These are phyloP conservation scores for Pleurotus sapidus DNA, from an alignment of 768 basidiomycete genomes.

Conservation along the genomic window DNA sequence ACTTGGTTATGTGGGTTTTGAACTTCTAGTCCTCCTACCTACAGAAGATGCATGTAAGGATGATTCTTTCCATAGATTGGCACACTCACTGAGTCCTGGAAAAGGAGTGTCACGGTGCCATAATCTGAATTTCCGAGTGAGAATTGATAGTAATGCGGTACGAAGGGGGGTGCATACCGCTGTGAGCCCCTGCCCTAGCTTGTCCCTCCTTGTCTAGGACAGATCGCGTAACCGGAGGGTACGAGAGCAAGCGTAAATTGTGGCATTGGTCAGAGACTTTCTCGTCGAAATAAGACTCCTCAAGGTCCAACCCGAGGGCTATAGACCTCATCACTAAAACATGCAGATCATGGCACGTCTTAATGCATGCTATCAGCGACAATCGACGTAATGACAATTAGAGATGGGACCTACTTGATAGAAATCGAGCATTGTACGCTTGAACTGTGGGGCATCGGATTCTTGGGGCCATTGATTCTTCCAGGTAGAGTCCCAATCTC, in stretches of 20 bases:
- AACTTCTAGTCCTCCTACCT: conserved; percentile 82
- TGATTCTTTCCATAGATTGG: not conserved
- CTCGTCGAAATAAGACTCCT: conserved; percentile 72
- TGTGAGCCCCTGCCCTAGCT: conserved; percentile 81
- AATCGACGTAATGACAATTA: not conserved
- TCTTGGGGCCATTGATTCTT: conserved; percentile 81
- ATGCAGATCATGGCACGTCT: conserved; percentile 79
- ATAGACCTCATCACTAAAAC: conserved; percentile 80
- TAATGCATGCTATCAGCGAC: conserved; percentile 13
- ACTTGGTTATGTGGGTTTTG: conserved; percentile 73
- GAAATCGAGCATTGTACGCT: conserved; percentile 71
- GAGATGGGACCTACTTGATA: conserved; percentile 46
- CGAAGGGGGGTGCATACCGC: conserved; percentile 36
- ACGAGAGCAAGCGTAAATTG: conserved; percentile 77
- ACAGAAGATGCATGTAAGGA: not conserved
- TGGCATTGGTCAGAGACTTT: conserved; percentile 77
- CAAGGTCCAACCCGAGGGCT: conserved; percentile 73
- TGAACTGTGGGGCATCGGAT: conserved; percentile 61
- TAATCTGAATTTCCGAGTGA: conserved; percentile 47
- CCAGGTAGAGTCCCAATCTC: conserved; percentile 77
- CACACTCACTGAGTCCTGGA: conserved; percentile 63
- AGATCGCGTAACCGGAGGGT: conserved; percentile 68
- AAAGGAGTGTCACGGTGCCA: conserved; percentile 77
- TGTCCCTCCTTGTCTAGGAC: conserved; percentile 63
- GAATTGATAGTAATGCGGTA: not conserved